Conservation (phyloP, 2,329 filamentous ascomycete genomes). For the Karstenula rhodostoma region DNA sequence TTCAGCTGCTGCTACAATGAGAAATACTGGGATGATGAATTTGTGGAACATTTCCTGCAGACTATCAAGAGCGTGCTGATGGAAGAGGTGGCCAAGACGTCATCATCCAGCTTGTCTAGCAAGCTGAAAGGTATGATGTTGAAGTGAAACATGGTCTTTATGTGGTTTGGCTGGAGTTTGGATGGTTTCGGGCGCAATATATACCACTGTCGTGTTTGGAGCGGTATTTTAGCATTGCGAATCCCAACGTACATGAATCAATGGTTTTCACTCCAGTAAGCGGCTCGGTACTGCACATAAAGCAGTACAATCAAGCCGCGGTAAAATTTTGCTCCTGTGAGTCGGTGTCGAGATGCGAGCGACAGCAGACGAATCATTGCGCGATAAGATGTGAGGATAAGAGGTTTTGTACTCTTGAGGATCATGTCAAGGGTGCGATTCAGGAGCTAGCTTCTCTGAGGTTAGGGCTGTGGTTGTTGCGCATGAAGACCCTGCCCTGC, state of each 20-base stretch:
- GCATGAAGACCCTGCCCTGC: background rate
- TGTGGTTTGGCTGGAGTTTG: background rate
- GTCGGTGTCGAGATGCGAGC: background rate
- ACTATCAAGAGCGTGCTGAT: slow-evolving; percentile 27
- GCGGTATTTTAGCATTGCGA: background rate
- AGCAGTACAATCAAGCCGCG: background rate
- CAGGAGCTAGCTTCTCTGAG: background rate
- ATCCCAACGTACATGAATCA: background rate
- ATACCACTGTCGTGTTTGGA: slow-evolving; percentile 8
- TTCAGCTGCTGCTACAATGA: slow-evolving; percentile 34
- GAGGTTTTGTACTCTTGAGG: background rate
- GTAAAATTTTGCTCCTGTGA: background rate
- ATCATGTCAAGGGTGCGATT: background rate
- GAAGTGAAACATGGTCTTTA: slow-evolving; percentile 2
- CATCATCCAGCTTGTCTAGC: slow-evolving; percentile 1
- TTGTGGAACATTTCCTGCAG: slow-evolving; percentile 22
- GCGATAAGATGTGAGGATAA: background rate
- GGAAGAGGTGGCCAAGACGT: slow-evolving; percentile 18
- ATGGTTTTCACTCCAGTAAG: background rate
- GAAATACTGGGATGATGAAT: slow-evolving; percentile 30
- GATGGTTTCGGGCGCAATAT: background rate
- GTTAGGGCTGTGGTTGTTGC: background rate
- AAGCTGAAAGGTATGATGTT: slow-evolving; percentile 10
- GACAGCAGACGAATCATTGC: background rate
- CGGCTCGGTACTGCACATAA: background rate